Base-by-base conservation (phyloP, 768 basidiomycete genomes). In the Nevesoporus exiguus region DNA sequence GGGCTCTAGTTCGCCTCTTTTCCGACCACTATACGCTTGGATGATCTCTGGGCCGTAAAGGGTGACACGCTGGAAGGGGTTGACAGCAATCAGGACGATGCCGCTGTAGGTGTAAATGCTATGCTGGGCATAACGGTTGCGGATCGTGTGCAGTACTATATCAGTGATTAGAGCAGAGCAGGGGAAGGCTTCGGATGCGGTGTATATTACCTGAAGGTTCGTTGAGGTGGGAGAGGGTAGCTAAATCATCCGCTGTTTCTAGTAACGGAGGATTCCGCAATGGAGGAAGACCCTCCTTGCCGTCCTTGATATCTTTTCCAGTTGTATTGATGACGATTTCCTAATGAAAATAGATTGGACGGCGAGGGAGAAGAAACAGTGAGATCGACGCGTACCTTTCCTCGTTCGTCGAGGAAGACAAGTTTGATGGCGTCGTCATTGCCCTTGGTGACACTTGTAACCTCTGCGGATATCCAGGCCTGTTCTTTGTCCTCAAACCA, bases 91-190 rank as follows among this genome's bases (percentile, higher is more conserved):
- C 61, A 99, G 83, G 57, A 98, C 96, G 61, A 98, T 99, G 62
- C 97, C 97, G 58, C 92, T 95, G 76, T 98, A 99, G 30, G 97
- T 98, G 68, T 98, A 99, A 64, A 98, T 98, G 69, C 91, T 92
- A 71, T 96, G 96, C 61, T 94, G 90, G 31, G 88, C 90, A 75
- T 99, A 99, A 63, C 96, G 90, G 72, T 95, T 95, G 34, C 90
- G 86, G 63, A 99, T 98, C 42, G 96, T 96, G 68, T 99, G 95
- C 25, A 99, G 80, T 29, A 99, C 96, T 96, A 61, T 3, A 55
- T 21, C 59, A 42, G 44, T 24, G 31, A 22, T 42, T 49, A 45
- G 36, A 42, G 44, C 33, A 37, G 57, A 14, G 19, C 7, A 17
- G 7, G 15, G 4, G 21, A 30, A 25, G n/a, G 24, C 24, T 11